phyloP scores from a whole-genome alignment of 208 protist species.

The Leishmania turanica region DNA sequence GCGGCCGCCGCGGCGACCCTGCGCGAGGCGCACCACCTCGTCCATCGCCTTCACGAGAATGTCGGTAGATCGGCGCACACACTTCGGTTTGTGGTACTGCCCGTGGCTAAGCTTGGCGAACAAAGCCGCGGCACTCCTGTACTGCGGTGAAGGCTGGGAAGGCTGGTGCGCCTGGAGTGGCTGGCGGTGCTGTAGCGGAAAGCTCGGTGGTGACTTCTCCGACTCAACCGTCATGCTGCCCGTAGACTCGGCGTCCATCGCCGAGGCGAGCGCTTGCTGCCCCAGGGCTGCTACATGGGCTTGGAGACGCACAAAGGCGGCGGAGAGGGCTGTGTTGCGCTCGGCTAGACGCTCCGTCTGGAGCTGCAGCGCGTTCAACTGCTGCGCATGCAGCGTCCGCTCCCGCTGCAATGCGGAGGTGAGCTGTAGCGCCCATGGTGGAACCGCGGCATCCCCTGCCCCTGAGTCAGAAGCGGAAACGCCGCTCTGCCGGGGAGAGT shows the following conservation, averaged over 20 bases:
- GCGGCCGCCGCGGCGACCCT: constrained; percentile 9
- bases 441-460: constrained; percentile 19
- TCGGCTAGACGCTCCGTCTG: constrained; percentile 68
- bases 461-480: not conserved
- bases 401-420: constrained; percentile 53
- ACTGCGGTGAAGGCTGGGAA: not conserved
- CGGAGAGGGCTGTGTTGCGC: constrained; percentile 45
- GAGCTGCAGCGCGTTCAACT: constrained; percentile 70
- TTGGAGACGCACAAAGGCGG: constrained; percentile 47
- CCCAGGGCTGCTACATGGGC: constrained; percentile 28
- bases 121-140: constrained; percentile 1
- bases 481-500: not conserved
- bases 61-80: constrained; percentile 23
- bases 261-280: constrained; percentile 17
- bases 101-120: constrained; percentile 25
- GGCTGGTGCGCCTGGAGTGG: constrained; percentile 6
- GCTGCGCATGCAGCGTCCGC: constrained; percentile 52
- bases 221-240: constrained; percentile 20
- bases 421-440: constrained; percentile 61
- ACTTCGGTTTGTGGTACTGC: constrained; percentile 34
- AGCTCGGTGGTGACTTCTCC: not conserved
- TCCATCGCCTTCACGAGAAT: constrained; percentile 30
- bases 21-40: constrained; percentile 28
- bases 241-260: constrained; percentile 16
- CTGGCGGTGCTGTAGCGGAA: constrained; percentile 1